Evolutionary conservation across 129 eudicot genomes (phyloP).

Genomic region (Ambrosia artemisiifolia): DNA sequence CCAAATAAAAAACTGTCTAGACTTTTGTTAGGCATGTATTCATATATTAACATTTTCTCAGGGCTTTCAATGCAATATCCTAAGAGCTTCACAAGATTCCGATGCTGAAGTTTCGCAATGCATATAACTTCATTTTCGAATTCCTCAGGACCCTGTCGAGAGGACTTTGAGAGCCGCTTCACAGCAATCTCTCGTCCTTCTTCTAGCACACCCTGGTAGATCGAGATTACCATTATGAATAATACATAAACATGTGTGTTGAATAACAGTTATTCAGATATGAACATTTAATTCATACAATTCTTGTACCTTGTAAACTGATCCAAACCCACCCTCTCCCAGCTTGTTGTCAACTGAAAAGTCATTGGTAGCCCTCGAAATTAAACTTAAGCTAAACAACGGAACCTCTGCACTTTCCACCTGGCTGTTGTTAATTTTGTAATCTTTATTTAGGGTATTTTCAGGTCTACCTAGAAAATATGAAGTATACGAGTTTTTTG

Average conservation of each 20-base stretch:
- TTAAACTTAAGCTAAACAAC: constrained; percentile 7
- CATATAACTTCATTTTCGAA: constrained; percentile 52
- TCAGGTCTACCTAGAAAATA: background rate
- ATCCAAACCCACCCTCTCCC: constrained; percentile 39
- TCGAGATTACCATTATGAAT: background rate
- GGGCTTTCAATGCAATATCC: constrained; percentile 58
- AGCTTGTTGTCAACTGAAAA: constrained; percentile 28
- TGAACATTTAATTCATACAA: background rate
- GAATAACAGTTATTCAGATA: background rate
- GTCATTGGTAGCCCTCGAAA: constrained; percentile 25
- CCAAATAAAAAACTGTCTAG: constrained; percentile 59
- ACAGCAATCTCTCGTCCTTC: constrained; percentile 65
- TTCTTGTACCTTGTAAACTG: constrained; percentile 14
- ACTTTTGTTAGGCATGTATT: constrained; percentile 69
- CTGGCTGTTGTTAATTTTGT: background rate
- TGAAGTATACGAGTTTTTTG: no score
- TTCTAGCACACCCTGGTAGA: constrained; percentile 43
- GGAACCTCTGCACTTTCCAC: constrained; percentile 11
- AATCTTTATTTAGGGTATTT: no score
- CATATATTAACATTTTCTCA: constrained; percentile 56
- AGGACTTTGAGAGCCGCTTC: constrained; percentile 51
- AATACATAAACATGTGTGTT: no score
- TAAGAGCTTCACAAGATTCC: constrained; percentile 38
- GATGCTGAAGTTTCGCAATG: constrained; percentile 36
- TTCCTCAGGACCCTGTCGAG: constrained; percentile 53